phyloP scores from a whole-genome alignment of 495 filamentous ascomycete species.

The Talaromyces proteolyticus region DNA sequence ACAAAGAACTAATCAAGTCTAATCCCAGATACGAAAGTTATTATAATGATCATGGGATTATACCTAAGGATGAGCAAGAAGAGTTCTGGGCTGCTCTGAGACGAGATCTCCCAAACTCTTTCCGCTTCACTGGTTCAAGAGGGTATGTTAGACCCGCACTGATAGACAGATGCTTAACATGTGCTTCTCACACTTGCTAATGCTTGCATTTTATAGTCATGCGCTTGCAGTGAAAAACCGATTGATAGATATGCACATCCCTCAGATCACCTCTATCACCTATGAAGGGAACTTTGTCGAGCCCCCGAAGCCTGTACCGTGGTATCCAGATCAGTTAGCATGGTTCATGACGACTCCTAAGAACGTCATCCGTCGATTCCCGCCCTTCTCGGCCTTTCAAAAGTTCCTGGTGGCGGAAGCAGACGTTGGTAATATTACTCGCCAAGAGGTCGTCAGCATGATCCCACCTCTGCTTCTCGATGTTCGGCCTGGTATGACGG shows the following conservation, averaged over 20 bases:
- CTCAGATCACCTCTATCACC: conserved; percentile 75
- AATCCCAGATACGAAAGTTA: conserved; percentile 77
- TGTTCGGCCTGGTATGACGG: conserved; percentile 80
- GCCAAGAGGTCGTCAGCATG: conserved; percentile 98
- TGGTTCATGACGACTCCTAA: conserved; percentile 97
- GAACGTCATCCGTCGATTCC: conserved; percentile 82
- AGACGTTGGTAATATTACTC: conserved; percentile 90
- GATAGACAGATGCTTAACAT: background rate
- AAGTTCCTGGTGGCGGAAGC: conserved; percentile 98
- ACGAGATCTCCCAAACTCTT: conserved; percentile 87
- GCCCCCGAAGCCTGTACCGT: conserved; percentile 71
- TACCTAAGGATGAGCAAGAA: conserved; percentile 65
- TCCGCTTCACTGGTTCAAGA: conserved; percentile 91
- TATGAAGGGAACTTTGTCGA: conserved; percentile 77
- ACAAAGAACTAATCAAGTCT: conserved; percentile 55
- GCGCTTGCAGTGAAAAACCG: conserved; percentile 81
- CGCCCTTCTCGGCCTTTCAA: conserved; percentile 91
- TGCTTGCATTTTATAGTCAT: conserved; percentile 44
- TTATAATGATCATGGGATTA: conserved; percentile 70
- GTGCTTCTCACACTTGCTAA: too few relatives aligned
- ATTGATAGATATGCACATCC: conserved; percentile 81
- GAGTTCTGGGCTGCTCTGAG: conserved; percentile 78
- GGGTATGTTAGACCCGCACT: conserved; percentile 43
- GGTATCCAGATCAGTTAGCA: conserved; percentile 90
- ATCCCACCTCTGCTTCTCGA: conserved; percentile 95